Percentiles rank a stretch among this genome's conserved stretches.
phyloP scores from a whole-genome alignment of 768 basidiomycete genomes.

The Tricholoma saponaceum region DNA sequence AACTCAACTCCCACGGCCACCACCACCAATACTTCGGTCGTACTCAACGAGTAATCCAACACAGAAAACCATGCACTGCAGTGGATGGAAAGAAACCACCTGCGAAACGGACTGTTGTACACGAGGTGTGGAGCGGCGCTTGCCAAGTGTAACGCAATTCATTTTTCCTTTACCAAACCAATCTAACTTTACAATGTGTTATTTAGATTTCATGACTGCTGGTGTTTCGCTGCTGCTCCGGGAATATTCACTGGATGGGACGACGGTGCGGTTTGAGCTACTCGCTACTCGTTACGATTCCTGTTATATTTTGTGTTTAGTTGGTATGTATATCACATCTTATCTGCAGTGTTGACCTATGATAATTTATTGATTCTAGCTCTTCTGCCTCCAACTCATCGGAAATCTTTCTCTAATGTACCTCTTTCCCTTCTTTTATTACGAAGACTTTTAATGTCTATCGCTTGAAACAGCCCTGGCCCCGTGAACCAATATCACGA shows the following conservation, averaged over 20 bases:
- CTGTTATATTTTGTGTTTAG: constrained; percentile 74
- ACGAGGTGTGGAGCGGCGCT: constrained; percentile 64
- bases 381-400: constrained; percentile 73
- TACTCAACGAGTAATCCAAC: constrained; percentile 31
- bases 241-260: constrained; percentile 65
- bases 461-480: constrained; percentile 41
- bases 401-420: constrained; percentile 59
- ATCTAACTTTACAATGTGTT: too few species aligned
- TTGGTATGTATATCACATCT: constrained; percentile 43
- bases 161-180: too few species aligned
- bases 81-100: too few species aligned
- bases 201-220: constrained; percentile 57
- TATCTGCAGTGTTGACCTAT: not conserved
- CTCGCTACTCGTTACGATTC: constrained; percentile 59
- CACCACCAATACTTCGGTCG: not conserved
- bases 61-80: too few species aligned
- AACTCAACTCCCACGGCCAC: constrained; percentile 19
- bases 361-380: constrained; percentile 33
- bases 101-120: too few species aligned
- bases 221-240: constrained; percentile 57
- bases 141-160: constrained; percentile 60
- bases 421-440: constrained; percentile 13
- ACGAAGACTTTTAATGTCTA: constrained; percentile 18
- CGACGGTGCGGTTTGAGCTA: constrained; percentile 60
- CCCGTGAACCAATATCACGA: constrained; percentile 82